Conservation (phyloP, 345 rosid genomes). For the Eucalyptus tenuipes region DNA sequence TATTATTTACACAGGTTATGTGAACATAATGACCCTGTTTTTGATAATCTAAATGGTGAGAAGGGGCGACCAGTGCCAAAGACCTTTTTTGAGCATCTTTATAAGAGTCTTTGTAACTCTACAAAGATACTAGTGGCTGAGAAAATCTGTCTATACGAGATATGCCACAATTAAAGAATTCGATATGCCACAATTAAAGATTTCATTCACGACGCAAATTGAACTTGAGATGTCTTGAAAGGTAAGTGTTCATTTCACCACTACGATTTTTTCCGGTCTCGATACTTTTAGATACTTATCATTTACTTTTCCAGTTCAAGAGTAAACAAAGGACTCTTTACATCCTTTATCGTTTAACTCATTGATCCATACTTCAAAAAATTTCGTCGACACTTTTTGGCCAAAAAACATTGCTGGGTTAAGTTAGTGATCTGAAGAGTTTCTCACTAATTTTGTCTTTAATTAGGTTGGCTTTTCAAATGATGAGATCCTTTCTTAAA, state of each 20-base stretch:
- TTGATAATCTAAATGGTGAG: neutral
- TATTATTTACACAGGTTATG: neutral
- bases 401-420: neutral
- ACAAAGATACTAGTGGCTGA: accelerated
- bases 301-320: accelerated
- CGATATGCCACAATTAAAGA: too few species aligned
- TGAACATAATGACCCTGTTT: neutral
- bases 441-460: neutral
- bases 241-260: neutral
- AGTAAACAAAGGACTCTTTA: too few species aligned
- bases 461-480: neutral
- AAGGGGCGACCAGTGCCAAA: accelerated
- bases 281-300: accelerated
- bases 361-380: neutral
- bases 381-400: accelerated
- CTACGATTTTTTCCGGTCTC: too few species aligned
- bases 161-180: too few species aligned
- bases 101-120: neutral
- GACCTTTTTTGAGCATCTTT: accelerated
- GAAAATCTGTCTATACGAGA: accelerated
- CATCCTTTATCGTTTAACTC: neutral
- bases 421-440: neutral
- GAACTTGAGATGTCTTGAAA: neutral
- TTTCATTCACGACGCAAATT: accelerated
- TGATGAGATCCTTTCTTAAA: neutral